Conservation (phyloP, 805 yeast genomes). For the Clavispora asparagi region DNA sequence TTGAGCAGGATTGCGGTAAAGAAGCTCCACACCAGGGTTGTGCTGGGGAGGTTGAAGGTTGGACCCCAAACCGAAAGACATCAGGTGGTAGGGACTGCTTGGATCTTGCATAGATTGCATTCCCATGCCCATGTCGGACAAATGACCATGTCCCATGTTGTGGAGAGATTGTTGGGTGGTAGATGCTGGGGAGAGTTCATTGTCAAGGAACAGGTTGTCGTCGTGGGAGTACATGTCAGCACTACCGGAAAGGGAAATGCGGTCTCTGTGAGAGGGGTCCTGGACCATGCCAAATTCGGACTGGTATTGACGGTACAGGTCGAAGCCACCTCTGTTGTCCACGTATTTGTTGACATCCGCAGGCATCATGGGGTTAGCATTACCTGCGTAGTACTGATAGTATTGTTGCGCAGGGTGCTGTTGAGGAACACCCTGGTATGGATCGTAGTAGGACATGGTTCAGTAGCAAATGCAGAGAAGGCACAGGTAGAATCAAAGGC, state of each 20-base stretch:
- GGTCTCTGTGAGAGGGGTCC: conserved; percentile 4
- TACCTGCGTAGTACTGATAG: conserved; percentile 24
- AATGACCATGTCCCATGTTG: neutral
- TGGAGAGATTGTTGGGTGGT: neutral
- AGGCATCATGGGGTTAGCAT: conserved; percentile 1
- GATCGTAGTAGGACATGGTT: conserved; percentile 38
- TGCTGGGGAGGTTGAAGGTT: neutral
- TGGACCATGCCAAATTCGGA: conserved; percentile 10
- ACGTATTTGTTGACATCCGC: conserved; percentile 1
- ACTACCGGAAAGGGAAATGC: conserved; percentile 11
- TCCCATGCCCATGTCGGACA: neutral
- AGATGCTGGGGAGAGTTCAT: conserved; percentile 1
- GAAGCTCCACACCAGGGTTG: conserved; percentile 2
- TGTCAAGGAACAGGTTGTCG: neutral
- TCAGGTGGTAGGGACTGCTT: neutral
- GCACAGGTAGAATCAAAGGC: neutral
- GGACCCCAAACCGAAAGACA: neutral
- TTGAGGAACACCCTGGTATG: conserved; percentile 34
- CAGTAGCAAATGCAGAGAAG: neutral
- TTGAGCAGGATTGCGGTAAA: conserved; percentile 1
- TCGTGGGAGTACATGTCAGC: conserved; percentile 15
- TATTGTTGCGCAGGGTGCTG: conserved; percentile 30
- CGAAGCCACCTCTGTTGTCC: conserved; percentile 13
- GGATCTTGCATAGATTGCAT: neutral
- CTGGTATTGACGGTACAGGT: conserved; percentile 18